Evolutionary conservation across 2,329 filamentous ascomycete species (phyloP).

Genomic region (Fusarium sp.): DNA sequence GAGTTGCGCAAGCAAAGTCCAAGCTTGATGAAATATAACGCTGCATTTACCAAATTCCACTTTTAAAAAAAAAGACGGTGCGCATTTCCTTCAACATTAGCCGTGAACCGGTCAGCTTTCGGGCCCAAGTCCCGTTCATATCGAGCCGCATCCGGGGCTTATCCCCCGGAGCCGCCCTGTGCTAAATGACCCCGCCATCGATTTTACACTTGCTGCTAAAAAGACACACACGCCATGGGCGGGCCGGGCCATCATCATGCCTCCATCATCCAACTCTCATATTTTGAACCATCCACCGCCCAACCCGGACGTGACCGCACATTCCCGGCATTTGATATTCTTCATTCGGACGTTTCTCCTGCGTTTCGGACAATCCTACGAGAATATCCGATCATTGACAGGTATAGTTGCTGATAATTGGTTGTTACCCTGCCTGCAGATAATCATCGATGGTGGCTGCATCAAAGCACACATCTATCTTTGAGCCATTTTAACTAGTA

Average conservation of each 20-base stretch:
- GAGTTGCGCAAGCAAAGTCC: not conserved
- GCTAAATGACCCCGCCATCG: slow-evolving; percentile 31
- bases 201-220: not conserved
- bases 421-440: slow-evolving; percentile 20
- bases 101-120: slow-evolving; percentile 5
- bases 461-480: slow-evolving; percentile 21
- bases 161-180: slow-evolving; percentile 30
- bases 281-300: slow-evolving; percentile 40
- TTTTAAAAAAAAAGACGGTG: slow-evolving; percentile 10
- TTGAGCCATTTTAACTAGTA: slow-evolving; percentile 43
- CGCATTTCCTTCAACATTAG: slow-evolving; percentile 16
- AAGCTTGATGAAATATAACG: slow-evolving; percentile 15
- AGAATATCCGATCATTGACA: slow-evolving; percentile 17
- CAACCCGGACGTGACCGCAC: slow-evolving; percentile 38
- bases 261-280: slow-evolving; percentile 22
- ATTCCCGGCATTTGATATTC: slow-evolving; percentile 21
- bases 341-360: slow-evolving; percentile 4
- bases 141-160: slow-evolving; percentile 33
- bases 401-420: slow-evolving; percentile 5
- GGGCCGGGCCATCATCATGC: slow-evolving; percentile 34
- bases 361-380: not conserved
- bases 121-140: slow-evolving; percentile 17
- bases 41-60: slow-evolving; percentile 12
- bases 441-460: slow-evolving; percentile 41
- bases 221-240: slow-evolving; percentile 24